Base-by-base conservation (phyloP, 2,329 filamentous ascomycete genomes). In the Dactylellina cionopaga region DNA sequence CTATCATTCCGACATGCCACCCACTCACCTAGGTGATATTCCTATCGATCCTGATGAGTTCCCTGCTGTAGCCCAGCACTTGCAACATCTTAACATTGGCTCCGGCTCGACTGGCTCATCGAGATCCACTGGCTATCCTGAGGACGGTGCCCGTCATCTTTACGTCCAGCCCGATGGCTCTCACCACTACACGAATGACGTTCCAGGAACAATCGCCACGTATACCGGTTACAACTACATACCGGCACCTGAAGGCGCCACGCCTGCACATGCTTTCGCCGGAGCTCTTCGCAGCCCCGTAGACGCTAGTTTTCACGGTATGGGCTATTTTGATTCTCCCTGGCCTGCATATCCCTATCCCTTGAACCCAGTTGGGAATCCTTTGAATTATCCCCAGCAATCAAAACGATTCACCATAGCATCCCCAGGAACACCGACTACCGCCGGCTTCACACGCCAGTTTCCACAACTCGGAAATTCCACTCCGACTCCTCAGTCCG, bases 161-260 rank as follows among this genome's bases (percentile, higher is more conserved):
- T 65, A 47, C 27, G 59, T 72, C 2, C 46, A 47, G 10, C 15
- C 58, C 10, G 60, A 63, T 31, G 68, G 68, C 1, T 39, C 19
- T 17, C 51, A 64, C 15, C 65, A 72, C 31, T 71, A 71, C 43
- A 72, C 59, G 5, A 33, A 43, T 22, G 68, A 72, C n/a, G 22
- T 51, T 5, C 68, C 68, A 5, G 43, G 5, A 5, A 37, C 68
- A 10, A 47, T 49, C 46, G 68, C 68, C 22, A 10, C 68, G 10
- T 72, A 72, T 19, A 59, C 59, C 44, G 68, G 68, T 3, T 72
- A 65, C 33, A 46, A 46, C n/a, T 72, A 72, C 31, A 72, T 72
- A 4, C 43, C 44, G 19, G 68, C 59, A 24, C 68, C 59, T 5
- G 68, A 72, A 22, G 19, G 52, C 10, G 19, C 44, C 25, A 9